A percentile compares a stretch with the other conserved stretches of the same genome.
These are phyloP conservation scores for Aureobasidium uvarum DNA, from an alignment of 2,329 filamentous ascomycete genomes.

Conservation along the genomic window DNA sequence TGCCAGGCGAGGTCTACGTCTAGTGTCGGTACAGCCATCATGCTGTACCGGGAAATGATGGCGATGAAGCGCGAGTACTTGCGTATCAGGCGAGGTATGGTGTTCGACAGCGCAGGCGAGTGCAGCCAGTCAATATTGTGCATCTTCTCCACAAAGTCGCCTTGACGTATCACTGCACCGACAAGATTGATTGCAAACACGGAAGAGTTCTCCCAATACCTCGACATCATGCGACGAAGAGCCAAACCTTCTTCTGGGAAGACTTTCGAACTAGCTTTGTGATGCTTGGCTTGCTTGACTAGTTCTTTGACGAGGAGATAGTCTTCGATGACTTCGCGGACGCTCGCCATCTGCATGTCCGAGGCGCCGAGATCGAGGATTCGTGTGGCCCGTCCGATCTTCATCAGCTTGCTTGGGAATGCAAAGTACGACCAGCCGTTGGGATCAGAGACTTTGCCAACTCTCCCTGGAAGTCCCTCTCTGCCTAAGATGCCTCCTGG, in stretches of 20 bases:
- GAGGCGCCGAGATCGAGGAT: constrained; percentile 35
- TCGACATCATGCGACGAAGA: constrained; percentile 65
- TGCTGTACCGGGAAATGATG: constrained; percentile 55
- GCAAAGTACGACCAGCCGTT: background rate
- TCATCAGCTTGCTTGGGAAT: constrained; percentile 42
- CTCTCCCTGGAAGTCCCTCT: constrained; percentile 51
- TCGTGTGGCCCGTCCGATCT: constrained; percentile 45
- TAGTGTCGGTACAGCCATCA: constrained; percentile 65
- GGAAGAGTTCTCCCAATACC: constrained; percentile 68
- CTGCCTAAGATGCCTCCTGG: constrained; percentile 62
- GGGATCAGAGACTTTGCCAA: constrained; percentile 33
- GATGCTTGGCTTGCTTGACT: constrained; percentile 42
- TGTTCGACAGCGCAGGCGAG: constrained; percentile 62
- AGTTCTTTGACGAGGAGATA: constrained; percentile 43
- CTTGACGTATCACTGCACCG: constrained; percentile 65
- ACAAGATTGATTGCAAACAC: constrained; percentile 64
- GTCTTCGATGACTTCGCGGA: constrained; percentile 53
- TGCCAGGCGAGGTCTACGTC: constrained; percentile 79
- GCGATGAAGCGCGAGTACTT: constrained; percentile 66
- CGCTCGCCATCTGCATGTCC: constrained; percentile 48
- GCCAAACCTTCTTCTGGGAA: constrained; percentile 40
- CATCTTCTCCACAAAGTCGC: constrained; percentile 71
- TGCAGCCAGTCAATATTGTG: constrained; percentile 74
- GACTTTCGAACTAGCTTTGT: background rate
- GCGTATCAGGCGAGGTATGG: constrained; percentile 61